Evolutionary conservation across 2,329 filamentous ascomycete genomes (phyloP), one percentile per base, ranked within the genome.

Genomic region (Chalaropsis thielavioides): DNA sequence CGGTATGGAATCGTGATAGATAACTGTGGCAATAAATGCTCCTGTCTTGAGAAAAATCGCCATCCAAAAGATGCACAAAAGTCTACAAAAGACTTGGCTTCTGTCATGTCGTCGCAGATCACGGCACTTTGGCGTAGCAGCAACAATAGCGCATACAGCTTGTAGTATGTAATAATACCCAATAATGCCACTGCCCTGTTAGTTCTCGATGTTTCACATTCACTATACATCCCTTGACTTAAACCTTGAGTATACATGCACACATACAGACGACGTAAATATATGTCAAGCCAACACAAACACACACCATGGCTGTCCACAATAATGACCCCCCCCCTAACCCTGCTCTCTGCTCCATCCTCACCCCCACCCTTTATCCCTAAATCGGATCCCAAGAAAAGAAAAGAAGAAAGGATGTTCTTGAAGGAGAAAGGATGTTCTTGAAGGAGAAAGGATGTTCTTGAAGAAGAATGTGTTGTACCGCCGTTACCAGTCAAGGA

Each of bases 361-460:
- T 15, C 41, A 7, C 41, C 7, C 17, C 11, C 51, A 7, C 3
- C 13, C 10, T 17, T 10, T 22, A 58, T 38, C 27, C 51, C 51
- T 58, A 35, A n/a, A 8, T 17, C 4, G 6, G 24, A 58, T 58
- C 27, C 51, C 31, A 38, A 8, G 31, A 58, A 35, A 35, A 35
- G 17, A 58, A 19, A 38, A 58, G 51, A 58, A 35, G 51, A 58
- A 58, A 58, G 51, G 51, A 58, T 58, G 27, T 58, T 35, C 51
- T 35, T 5, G 22, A 10, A 27, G n/a, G n/a, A 35, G 27, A 58
- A 58, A 54, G 22, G 24, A 54, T 54, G 49, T 54, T 54, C 49
- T 54, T 2, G 44, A 38, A 58, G 51, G 38, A 35, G 51, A 58
- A 58, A 58, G 51, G 51, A 58, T 58, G 27, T 58, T 35, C 51